phyloP scores from a whole-genome alignment of 164 flowering plant species.

The Dillenia suffruticosa region DNA sequence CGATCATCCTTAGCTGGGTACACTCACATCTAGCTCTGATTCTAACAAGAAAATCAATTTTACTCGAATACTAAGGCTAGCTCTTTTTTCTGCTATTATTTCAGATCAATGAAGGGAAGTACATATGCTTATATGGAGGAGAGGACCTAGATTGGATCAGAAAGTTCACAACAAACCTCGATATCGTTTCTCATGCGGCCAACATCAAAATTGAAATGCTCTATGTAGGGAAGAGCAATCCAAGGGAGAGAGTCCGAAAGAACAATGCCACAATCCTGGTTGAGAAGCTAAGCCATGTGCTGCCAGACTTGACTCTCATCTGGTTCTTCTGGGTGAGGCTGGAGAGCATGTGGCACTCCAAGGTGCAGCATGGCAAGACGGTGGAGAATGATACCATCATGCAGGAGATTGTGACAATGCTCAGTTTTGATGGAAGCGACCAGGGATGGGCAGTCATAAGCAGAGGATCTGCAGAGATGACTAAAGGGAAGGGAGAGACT shows the following conservation, averaged over 20 bases:
- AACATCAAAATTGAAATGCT: slow-evolving; percentile 35
- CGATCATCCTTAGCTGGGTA: slow-evolving; percentile 37
- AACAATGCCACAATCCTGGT: slow-evolving; percentile 13
- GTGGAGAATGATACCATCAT: slow-evolving; percentile 35
- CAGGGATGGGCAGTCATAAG: slow-evolving; percentile 65
- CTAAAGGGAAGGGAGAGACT: slow-evolving; percentile 42
- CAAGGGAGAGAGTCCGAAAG: slow-evolving; percentile 24
- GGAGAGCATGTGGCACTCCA: slow-evolving; percentile 58
- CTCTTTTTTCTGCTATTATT: not conserved
- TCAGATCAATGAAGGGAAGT: slow-evolving; percentile 24
- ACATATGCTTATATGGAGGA: slow-evolving; percentile 42
- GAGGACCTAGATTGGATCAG: slow-evolving; percentile 47
- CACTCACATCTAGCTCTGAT: not conserved
- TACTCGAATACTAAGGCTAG: too few relatives aligned
- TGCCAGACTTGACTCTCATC: slow-evolving; percentile 20
- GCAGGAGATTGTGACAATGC: slow-evolving; percentile 50
- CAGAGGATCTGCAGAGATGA: slow-evolving; percentile 40
- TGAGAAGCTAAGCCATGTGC: slow-evolving; percentile 33
- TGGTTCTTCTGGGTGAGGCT: slow-evolving; percentile 61
- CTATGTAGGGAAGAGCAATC: slow-evolving; percentile 46
- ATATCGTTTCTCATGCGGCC: slow-evolving; percentile 18
- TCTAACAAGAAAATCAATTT: too few relatives aligned
- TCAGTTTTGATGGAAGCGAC: slow-evolving; percentile 45
- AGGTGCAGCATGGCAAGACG: slow-evolving; percentile 32
- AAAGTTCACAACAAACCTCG: slow-evolving; percentile 22